Percentiles rank a stretch among this genome's conserved stretches.
phyloP scores from a whole-genome alignment of 2,329 filamentous ascomycete species.

The Cladosporium sp. region DNA sequence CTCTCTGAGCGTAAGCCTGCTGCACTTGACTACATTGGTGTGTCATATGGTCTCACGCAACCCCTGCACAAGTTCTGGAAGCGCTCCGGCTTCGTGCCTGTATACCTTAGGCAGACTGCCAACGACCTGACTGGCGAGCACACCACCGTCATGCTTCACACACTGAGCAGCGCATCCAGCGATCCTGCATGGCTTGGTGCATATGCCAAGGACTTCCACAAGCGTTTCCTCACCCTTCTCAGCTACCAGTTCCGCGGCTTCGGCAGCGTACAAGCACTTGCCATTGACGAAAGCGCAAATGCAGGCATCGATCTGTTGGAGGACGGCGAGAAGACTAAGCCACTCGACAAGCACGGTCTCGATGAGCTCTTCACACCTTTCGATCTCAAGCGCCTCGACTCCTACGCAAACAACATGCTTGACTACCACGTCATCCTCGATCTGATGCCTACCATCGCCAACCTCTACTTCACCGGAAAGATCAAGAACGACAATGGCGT shows the following conservation, averaged over 20 bases:
- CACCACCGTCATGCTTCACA: conserved; percentile 93
- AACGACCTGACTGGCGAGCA: conserved; percentile 97
- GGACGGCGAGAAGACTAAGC: conserved; percentile 42
- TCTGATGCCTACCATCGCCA: conserved; percentile 76
- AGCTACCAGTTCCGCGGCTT: conserved; percentile 92
- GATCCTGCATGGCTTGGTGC: conserved; percentile 84
- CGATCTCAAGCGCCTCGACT: conserved; percentile 90
- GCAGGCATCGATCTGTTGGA: conserved; percentile 64
- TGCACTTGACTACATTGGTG: conserved; percentile 84
- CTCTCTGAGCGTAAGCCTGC: conserved; percentile 78
- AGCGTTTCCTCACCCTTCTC: conserved; percentile 82
- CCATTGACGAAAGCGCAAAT: conserved; percentile 81
- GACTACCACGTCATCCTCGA: conserved; percentile 98
- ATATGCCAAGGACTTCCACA: conserved; percentile 89
- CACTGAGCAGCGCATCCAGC: conserved; percentile 58
- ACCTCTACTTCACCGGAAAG: conserved; percentile 78
- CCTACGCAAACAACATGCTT: conserved; percentile 93
- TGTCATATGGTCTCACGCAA: conserved; percentile 87
- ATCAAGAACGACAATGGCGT: conserved; percentile 50
- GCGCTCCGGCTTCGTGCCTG: conserved; percentile 74
- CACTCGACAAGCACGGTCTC: conserved; percentile 70
- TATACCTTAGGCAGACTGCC: conserved; percentile 90
- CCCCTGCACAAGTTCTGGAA: conserved; percentile 97
- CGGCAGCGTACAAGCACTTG: conserved; percentile 70
- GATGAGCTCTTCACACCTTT: conserved; percentile 80